phyloP scores from a whole-genome alignment of 805 yeast species.

The Kockiozyma suomiensis region DNA sequence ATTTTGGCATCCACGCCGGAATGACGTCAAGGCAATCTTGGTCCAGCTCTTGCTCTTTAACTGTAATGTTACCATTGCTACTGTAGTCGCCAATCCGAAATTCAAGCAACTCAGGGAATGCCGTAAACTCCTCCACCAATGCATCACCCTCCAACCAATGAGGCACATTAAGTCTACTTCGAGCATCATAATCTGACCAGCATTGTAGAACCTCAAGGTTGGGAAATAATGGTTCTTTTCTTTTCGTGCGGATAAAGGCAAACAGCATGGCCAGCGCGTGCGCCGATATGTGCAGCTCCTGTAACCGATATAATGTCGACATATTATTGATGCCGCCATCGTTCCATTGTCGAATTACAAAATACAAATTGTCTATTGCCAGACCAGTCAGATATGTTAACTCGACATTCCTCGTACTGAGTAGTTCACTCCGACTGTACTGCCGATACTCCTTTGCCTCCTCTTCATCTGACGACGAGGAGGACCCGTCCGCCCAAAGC shows the following conservation, averaged over 20 bases:
- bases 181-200: slow-evolving; percentile 23
- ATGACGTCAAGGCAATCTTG: slow-evolving; percentile 25
- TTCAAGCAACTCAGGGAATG: slow-evolving; percentile 24
- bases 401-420: neutral
- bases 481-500: neutral
- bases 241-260: slow-evolving; percentile 22
- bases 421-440: neutral
- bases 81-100: slow-evolving; percentile 16
- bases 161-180: slow-evolving; percentile 22
- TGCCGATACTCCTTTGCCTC: neutral
- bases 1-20: slow-evolving; percentile 29
- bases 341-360: slow-evolving; percentile 22
- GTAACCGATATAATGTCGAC: slow-evolving; percentile 12
- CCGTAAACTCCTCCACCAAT: slow-evolving; percentile 6
- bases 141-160: slow-evolving; percentile 24
- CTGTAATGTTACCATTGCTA: neutral
- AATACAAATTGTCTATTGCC: slow-evolving; percentile 22
- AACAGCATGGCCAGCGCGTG: slow-evolving; percentile 25
- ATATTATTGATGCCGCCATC: slow-evolving; percentile 17
- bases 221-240: slow-evolving; percentile 16
- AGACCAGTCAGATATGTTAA: slow-evolving; percentile 15
- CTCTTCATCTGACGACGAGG: slow-evolving; percentile 1
- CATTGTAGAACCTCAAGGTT: slow-evolving; percentile 15
- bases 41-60: slow-evolving; percentile 25
- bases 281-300: slow-evolving; percentile 23